Evolutionary conservation across 2,329 filamentous ascomycete genomes (phyloP).

Genomic region (Aspergillus fijiensis): DNA sequence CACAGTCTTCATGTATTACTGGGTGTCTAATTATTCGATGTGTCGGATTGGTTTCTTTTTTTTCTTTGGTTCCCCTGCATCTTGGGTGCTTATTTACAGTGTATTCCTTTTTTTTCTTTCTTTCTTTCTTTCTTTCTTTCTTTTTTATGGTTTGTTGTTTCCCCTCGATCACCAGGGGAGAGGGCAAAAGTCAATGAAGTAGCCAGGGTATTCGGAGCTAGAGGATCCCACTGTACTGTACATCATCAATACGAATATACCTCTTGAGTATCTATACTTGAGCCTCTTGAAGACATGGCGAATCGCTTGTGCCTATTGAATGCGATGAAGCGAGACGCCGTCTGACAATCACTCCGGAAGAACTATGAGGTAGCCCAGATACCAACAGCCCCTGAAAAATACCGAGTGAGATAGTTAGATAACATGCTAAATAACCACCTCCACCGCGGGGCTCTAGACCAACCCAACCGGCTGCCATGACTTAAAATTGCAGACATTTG

Average conservation of each 20-base stretch:
- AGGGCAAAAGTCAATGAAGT: constrained; percentile 8
- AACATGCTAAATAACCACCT: background rate
- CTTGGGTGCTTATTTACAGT: constrained; percentile 18
- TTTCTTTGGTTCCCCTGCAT: constrained; percentile 15
- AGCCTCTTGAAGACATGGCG: background rate
- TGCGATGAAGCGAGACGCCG: background rate
- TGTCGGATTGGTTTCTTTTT: constrained; percentile 15
- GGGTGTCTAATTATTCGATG: constrained; percentile 25
- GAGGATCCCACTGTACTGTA: constrained; percentile 10
- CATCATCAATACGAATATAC: constrained; percentile 7
- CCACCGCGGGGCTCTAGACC: background rate
- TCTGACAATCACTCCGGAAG: too few relatives aligned
- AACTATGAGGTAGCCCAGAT: too few relatives aligned
- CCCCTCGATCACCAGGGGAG: constrained; percentile 16
- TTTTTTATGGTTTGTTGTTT: constrained; percentile 21
- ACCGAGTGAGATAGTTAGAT: background rate
- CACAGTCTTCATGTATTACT: constrained; percentile 37
- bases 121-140: constrained; percentile 19
- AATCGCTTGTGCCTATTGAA: background rate
- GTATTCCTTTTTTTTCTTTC: constrained; percentile 12
- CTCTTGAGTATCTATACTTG: background rate
- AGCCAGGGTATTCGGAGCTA: constrained; percentile 7
- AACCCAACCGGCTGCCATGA: background rate
- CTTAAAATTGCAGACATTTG: background rate
- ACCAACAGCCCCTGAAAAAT: background rate